These are phyloP conservation scores for Plenodomus lindquistii DNA, from an alignment of 2,329 filamentous ascomycete genomes.

Conservation along the genomic window DNA sequence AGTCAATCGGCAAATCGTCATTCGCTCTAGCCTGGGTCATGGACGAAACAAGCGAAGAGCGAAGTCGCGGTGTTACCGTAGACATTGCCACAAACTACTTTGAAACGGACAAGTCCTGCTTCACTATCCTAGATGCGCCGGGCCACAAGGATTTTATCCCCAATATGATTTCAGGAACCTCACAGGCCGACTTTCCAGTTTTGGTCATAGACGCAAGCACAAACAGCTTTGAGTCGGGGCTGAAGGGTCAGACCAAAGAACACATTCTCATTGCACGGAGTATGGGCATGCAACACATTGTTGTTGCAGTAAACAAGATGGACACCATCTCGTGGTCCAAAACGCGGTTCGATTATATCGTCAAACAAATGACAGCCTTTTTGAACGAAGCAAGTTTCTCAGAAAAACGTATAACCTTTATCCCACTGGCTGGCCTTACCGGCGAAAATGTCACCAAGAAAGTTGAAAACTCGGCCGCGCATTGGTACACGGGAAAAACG, in stretches of 20 bases:
- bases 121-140: conserved; percentile 94
- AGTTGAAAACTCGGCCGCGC: conserved; percentile 55
- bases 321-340: conserved; percentile 84
- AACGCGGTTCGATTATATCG: conserved; percentile 82
- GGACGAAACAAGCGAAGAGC: conserved; percentile 88
- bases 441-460: conserved; percentile 80
- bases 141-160: conserved; percentile 96
- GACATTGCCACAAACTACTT: conserved; percentile 96
- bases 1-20: conserved; percentile 89
- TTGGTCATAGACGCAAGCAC: conserved; percentile 89
- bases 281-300: conserved; percentile 83
- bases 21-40: conserved; percentile 98
- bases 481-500: conserved; percentile 82
- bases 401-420: conserved; percentile 77
- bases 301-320: conserved; percentile 95
- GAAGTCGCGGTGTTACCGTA: conserved; percentile 88
- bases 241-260: conserved; percentile 92
- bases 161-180: conserved; percentile 98
- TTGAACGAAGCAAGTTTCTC: conserved; percentile 81
- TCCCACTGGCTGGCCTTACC: conserved; percentile 86
- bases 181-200: conserved; percentile 93
- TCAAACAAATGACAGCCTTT: conserved; percentile 80
- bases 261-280: conserved; percentile 88
- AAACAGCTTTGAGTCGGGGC: conserved; percentile 89
- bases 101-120: conserved; percentile 81